A percentile compares a stretch with the other conserved stretches of the same genome.
Evolutionary conservation across 129 eudicot species (phyloP).

Genomic region (Escallonia rubra): DNA sequence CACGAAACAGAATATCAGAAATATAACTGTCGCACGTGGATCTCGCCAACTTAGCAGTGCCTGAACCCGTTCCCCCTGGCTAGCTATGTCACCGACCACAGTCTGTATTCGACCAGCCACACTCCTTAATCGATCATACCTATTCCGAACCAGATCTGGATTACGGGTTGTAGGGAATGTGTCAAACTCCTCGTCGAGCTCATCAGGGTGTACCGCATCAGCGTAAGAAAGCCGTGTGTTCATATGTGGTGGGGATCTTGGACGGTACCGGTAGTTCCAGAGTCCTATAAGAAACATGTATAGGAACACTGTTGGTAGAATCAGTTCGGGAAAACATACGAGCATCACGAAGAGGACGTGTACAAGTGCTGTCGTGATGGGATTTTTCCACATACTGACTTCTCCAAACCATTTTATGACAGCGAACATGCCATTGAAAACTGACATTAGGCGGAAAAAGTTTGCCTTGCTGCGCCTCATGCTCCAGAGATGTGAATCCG

Average conservation of each 20-base stretch:
- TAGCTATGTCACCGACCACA: conserved; percentile 29
- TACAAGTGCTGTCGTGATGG: conserved; percentile 20
- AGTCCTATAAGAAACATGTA: conserved; percentile 25
- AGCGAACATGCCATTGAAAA: conserved; percentile 20
- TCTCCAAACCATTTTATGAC: conserved; percentile 23
- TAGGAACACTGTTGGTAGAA: conserved; percentile 22
- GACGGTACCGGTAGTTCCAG: conserved; percentile 24
- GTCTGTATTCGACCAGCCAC: conserved; percentile 20
- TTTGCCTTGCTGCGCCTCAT: conserved; percentile 94
- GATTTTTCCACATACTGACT: conserved; percentile 22
- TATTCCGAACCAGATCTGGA: conserved; percentile 17
- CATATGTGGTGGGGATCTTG: conserved; percentile 25
- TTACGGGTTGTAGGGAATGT: conserved; percentile 25
- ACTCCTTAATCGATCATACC: conserved; percentile 31
- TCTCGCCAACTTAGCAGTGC: conserved; percentile 31
- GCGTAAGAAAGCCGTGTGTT: conserved; percentile 29
- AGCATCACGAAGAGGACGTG: conserved; percentile 22
- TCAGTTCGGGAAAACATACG: conserved; percentile 18
- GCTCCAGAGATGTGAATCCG: conserved; percentile 88
- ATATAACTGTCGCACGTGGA: conserved; percentile 25
- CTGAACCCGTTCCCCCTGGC: conserved; percentile 30
- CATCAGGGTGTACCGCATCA: conserved; percentile 15
- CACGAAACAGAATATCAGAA: conserved; percentile 14
- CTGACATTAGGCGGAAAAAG: conserved; percentile 43
- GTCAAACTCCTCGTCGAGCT: conserved; percentile 32